Evolutionary conservation across 2,329 filamentous ascomycete genomes (phyloP), one percentile per base, ranked within the genome.

Genomic region (Stachybotrys chlorohalonatus): DNA sequence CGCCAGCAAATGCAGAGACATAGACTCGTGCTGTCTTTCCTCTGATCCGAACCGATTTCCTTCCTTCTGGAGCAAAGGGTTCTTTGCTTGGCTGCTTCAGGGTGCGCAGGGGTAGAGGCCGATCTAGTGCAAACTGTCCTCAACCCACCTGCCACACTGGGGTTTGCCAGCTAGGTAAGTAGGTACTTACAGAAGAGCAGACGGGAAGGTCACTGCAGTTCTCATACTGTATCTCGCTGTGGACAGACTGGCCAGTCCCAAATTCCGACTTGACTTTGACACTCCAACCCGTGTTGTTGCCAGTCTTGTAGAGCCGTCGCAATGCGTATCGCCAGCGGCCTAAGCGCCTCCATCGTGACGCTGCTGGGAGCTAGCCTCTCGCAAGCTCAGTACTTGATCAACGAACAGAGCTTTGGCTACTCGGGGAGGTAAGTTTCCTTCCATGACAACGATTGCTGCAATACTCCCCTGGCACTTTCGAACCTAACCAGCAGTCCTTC

Each of bases 351-450:
- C 54, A 62, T 76, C 59, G 69, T 71, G 57, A 65, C 73, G 54
- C 67, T 75, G 60, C 68, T 81, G 57, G 73, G 71, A 59, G 73
- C 74, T 55, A 66, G 74, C 63, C 62, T 81, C 53, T 78, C 79
- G 42, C 77, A 80, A 53, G 85, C 86, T 42, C 82, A 88, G 64
- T 84, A 82, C 62, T 75, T 90, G 53, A 80, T 90, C 65, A 86
- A 84, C 60, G 83, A 85, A 64, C 79, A 90, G 51, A 92, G 88
- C 68, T 95, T 95, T 68, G 90, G 90, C 45, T 81, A 88, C 65
- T 79, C 81, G 57, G 77, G 79, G 62, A 81, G 77, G 85, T 87
- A 73, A 48, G 70, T 62, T n/a, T 36, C 32, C 30, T 24, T 24
- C 24, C 24, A 24, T 24, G 24, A 24, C 24, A 24, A 24, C 24